A percentile compares a stretch with the other conserved stretches of the same genome.
Evolutionary conservation across 352 stramenopile species (phyloP).

Genomic region (Thalassiosira mediterranea): DNA sequence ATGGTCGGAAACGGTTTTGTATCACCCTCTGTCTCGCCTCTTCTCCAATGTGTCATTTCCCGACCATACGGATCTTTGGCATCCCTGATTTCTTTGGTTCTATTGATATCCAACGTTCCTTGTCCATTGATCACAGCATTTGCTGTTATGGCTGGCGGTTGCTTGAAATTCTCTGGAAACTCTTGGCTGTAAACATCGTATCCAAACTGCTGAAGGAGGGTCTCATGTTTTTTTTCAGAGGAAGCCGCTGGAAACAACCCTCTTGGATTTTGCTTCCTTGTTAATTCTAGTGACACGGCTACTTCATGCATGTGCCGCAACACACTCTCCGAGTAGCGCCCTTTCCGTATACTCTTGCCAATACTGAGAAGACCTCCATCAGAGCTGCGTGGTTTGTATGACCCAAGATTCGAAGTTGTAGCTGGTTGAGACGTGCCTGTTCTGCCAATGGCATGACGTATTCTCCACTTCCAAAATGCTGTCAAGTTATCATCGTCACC

Average conservation of each 20-base stretch:
- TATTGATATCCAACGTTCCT: conserved; percentile 49
- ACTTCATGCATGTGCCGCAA: conserved; percentile 58
- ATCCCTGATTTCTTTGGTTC: conserved; percentile 52
- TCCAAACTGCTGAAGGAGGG: conserved; percentile 63
- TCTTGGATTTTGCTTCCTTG: conserved; percentile 10
- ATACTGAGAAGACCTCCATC: conserved; percentile 47
- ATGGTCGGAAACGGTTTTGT: conserved; percentile 59
- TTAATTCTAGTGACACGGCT: conserved; percentile 29
- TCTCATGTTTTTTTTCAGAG: conserved; percentile 15
- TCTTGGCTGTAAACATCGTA: conserved; percentile 70
- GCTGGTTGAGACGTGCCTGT: neutral
- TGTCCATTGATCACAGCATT: conserved; percentile 7
- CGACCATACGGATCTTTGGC: conserved; percentile 62
- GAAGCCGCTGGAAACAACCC: conserved; percentile 1
- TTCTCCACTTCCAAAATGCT: conserved; percentile 57
- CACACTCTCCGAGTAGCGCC: no score
- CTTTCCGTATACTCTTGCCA: conserved; percentile 49
- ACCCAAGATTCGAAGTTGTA: conserved; percentile 33
- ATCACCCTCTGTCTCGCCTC: conserved; percentile 61
- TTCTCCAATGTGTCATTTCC: conserved; percentile 63
- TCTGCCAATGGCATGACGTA: conserved; percentile 23
- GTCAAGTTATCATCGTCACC: neutral
- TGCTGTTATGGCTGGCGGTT: neutral
- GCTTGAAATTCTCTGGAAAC: conserved; percentile 64
- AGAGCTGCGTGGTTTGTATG: conserved; percentile 47